phyloP scores from a whole-genome alignment of 192 early-diverging fungal genomes.

The Coemansia sp. region DNA sequence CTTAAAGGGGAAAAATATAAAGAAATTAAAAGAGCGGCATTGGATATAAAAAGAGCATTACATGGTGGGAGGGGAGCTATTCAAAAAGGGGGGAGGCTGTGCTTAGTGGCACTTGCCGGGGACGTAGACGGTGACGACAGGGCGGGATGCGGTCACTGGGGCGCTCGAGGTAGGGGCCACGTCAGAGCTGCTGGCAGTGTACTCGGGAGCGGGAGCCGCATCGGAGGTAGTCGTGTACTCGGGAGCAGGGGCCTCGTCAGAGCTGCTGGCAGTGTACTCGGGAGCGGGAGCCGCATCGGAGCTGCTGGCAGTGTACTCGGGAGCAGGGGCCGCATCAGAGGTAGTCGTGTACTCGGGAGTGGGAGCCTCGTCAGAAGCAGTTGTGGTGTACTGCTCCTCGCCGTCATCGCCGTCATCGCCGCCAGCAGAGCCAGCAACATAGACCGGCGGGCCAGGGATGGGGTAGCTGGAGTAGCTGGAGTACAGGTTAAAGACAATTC shows the following conservation, averaged over 20 bases:
- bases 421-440: conserved; percentile 11
- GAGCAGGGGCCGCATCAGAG: background rate
- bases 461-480: conserved; percentile 8
- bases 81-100: no score
- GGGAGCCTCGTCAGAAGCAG: background rate
- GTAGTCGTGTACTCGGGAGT: background rate
- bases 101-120: conserved; percentile 41
- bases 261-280: background rate
- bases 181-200: no score
- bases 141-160: background rate
- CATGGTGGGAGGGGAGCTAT: no score
- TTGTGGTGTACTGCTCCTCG: background rate
- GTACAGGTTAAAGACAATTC: conserved; percentile 9
- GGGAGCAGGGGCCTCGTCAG: background rate
- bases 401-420: background rate
- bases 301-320: background rate
- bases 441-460: conserved; percentile 9
- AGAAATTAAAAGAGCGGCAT: no score
- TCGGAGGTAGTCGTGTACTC: background rate
- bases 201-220: no score
- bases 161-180: conserved; percentile 24
- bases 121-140: conserved; percentile 1
- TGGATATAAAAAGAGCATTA: no score
- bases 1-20: no score
- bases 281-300: conserved; percentile 1